Evolutionary conservation across 345 rosid genomes (phyloP).

Genomic region (Citrus mangshanensis): DNA sequence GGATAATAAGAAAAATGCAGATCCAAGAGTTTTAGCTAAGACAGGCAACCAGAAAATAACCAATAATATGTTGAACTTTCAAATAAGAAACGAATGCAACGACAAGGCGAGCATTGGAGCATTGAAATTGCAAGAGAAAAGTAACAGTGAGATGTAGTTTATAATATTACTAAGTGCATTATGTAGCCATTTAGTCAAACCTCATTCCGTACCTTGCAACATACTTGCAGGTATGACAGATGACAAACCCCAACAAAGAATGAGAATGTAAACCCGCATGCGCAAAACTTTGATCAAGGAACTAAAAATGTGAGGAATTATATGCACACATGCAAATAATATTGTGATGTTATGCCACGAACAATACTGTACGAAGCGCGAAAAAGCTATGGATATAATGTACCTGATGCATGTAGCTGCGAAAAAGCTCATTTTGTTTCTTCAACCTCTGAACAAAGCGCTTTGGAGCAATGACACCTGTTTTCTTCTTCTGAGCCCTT

Average conservation of each 20-base stretch:
- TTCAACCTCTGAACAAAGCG: conserved; percentile 97
- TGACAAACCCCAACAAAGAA: neutral
- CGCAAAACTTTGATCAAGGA: too few relatives aligned
- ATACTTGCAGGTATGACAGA: neutral
- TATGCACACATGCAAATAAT: too few relatives aligned
- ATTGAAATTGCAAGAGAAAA: neutral
- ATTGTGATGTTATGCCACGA: neutral
- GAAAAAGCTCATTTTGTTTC: conserved; percentile 98
- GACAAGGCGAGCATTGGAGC: neutral
- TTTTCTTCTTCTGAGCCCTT: conserved; percentile 98
- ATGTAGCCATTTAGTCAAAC: neutral
- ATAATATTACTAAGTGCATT: neutral
- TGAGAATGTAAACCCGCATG: too few relatives aligned
- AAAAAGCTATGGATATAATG: neutral
- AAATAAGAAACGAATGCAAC: neutral
- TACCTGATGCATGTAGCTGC: conserved; percentile 99
- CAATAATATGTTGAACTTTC: neutral
- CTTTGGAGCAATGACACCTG: conserved; percentile 98
- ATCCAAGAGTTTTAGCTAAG: neutral
- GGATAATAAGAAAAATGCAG: neutral
- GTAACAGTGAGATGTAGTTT: neutral
- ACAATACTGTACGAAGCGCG: neutral
- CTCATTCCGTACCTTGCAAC: neutral
- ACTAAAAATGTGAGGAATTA: neutral
- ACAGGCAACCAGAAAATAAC: conserved; percentile 8